Base-by-base conservation (phyloP, 2,329 filamentous ascomycete genomes). In the Aurifilum marmelostoma region DNA sequence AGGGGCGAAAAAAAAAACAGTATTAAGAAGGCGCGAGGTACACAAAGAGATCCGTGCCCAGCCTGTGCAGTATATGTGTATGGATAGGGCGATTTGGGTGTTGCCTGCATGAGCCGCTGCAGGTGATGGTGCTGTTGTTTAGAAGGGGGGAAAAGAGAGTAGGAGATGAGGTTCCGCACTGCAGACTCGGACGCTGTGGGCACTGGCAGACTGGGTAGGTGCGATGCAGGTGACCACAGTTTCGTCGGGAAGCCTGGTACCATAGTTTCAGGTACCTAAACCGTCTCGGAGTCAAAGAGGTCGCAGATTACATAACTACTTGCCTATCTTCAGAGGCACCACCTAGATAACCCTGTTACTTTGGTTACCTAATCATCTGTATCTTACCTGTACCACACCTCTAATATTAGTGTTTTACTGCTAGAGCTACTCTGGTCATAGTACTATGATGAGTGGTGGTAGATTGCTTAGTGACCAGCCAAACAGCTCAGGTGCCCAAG, bases 1-100 rank as follows among this genome's bases (percentile, higher is more conserved):
- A 18, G 32, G 16, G 52, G n/a, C n/a, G 9, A 43, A 24, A 63
- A 58, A 27, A 24, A 9, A 24, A n/a, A 29, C 11, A 62, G 34
- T 43, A 37, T 54, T 27, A 54, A 43, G 54, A 29, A 68, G 41
- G 61, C 54, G 41, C 52, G 65, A 58, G 11, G 39, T 39, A 59
- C 43, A 47, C 43, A 47, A 47, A 47, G 43, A 67, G 59, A 54
- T 39, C 59, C 21, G 56, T 34, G 32, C 56, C 8, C 27, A 32
- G 54, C 16, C 32, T 59, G 56, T 56, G 32, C 1, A 56, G 18
- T 47, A 32, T 27, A 43, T 54, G 29, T 37, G 29, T 32, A 11
- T 47, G 32, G 50, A 43, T 52, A 47, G 59, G 32, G 58, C 58
- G 65, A n/a, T 62, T 37, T 32, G 58, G 29, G 41, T 12, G 34